Conservation (phyloP, 441 rosid species). For the Manihot esculenta region DNA sequence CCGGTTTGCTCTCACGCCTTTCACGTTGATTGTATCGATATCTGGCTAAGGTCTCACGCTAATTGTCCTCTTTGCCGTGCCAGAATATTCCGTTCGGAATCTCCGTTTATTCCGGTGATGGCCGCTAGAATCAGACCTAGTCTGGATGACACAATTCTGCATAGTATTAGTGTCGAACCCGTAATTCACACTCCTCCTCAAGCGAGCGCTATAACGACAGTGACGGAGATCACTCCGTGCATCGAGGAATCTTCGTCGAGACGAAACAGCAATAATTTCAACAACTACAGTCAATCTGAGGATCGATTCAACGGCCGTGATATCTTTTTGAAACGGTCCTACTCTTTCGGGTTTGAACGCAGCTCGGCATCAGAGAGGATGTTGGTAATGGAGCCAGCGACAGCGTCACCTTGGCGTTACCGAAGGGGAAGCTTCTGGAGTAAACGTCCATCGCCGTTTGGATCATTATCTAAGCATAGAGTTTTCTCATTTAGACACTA, state of each 20-base stretch:
- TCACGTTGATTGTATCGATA: constrained; percentile 81
- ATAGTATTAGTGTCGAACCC: constrained; percentile 33
- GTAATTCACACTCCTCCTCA: constrained; percentile 28
- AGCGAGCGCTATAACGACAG: constrained; percentile 13
- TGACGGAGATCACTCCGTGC: constrained; percentile 51
- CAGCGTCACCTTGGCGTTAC: constrained; percentile 78
- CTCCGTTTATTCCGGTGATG: constrained; percentile 79
- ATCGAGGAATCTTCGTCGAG: constrained; percentile 52
- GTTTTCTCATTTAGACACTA: constrained; percentile 74
- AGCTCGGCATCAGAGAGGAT: constrained; percentile 65
- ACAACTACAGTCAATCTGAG: constrained; percentile 26
- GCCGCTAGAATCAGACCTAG: constrained; percentile 86
- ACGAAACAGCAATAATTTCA: constrained; percentile 17
- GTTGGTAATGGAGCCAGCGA: constrained; percentile 55
- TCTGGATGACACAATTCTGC: constrained; percentile 54
- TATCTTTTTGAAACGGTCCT: constrained; percentile 61
- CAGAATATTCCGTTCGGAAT: constrained; percentile 52
- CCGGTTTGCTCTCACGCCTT: constrained; percentile 81
- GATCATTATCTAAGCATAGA: constrained; percentile 60
- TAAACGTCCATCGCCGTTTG: constrained; percentile 83
- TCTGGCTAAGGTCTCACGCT: constrained; percentile 88
- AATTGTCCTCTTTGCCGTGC: constrained; percentile 93
- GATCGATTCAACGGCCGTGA: constrained; percentile 41
- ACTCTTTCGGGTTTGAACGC: constrained; percentile 84
- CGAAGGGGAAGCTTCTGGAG: constrained; percentile 73